Conservation (phyloP, 2,329 filamentous ascomycete genomes). For the Cordyceps pruinosa region DNA sequence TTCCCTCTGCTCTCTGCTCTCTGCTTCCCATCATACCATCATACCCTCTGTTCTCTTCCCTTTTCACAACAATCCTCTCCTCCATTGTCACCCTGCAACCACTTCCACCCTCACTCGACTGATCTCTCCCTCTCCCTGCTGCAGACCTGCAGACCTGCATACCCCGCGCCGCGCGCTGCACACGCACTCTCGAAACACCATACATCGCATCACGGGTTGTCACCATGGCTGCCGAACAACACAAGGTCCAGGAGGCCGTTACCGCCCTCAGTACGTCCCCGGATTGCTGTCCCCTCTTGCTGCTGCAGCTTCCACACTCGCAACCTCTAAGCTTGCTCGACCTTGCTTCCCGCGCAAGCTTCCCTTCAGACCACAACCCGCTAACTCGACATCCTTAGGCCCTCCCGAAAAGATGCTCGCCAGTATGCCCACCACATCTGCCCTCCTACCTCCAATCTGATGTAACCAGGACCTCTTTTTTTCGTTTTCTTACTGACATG, state of each 20-base stretch:
- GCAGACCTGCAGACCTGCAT: not conserved
- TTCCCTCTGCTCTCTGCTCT: constrained; percentile 19
- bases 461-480: constrained; percentile 11
- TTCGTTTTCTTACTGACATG: constrained; percentile 7
- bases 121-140: not conserved
- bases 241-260: constrained; percentile 26
- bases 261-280: constrained; percentile 16
- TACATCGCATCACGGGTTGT: constrained; percentile 12
- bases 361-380: constrained; percentile 2
- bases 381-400: constrained; percentile 35
- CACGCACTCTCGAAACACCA: not conserved
- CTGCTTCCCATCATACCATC: not conserved
- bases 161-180: not conserved
- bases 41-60: constrained; percentile 5
- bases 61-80: not conserved
- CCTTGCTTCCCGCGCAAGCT: not conserved
- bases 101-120: not conserved
- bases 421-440: constrained; percentile 41
- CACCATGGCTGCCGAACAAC: constrained; percentile 39
- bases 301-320: not conserved
- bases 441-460: not conserved
- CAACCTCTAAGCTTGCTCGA: no score
- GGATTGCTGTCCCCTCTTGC: not conserved
- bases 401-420: constrained; percentile 60
- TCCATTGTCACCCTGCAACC: not conserved